Conservation (phyloP, 1,284 basidiomycete genomes). For the Gymnopus androsaceus region DNA sequence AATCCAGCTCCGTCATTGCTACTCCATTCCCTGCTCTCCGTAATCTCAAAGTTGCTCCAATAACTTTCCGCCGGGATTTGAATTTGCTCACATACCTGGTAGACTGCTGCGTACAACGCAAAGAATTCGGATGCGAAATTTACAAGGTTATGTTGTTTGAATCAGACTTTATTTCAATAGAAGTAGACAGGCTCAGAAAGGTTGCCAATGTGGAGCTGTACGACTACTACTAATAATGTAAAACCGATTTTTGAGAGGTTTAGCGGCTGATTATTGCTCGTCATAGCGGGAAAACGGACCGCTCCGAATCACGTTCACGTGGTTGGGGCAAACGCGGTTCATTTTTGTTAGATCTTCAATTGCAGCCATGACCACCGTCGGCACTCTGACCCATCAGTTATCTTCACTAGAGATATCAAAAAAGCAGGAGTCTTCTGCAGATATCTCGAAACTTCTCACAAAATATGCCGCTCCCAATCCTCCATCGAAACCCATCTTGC, state of each 20-base stretch:
- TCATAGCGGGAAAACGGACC: no score
- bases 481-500: slow-evolving; percentile 17
- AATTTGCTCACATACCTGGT: slow-evolving; percentile 1
- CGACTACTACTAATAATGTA: no score
- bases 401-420: slow-evolving; percentile 34
- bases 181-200: slow-evolving; percentile 2
- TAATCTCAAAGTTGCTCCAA: slow-evolving; percentile 5
- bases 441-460: slow-evolving; percentile 64
- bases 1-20: neutral
- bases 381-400: slow-evolving; percentile 1
- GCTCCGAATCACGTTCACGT: neutral
- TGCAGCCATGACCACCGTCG: slow-evolving; percentile 8
- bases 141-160: neutral
- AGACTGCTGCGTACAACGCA: slow-evolving; percentile 10
- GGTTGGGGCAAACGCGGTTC: no score
- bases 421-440: slow-evolving; percentile 53
- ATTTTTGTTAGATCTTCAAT: no score
- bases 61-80: slow-evolving; percentile 6
- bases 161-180: neutral
- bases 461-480: slow-evolving; percentile 64
- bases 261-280: no score
- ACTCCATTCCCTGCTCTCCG: slow-evolving; percentile 12
- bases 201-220: slow-evolving; percentile 12
- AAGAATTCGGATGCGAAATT: slow-evolving; percentile 7
- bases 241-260: no score